Percentiles rank a stretch among this genome's conserved stretches.
Conservation (phyloP, 106 monocot species). For the Xerophyta viscosa region DNA sequence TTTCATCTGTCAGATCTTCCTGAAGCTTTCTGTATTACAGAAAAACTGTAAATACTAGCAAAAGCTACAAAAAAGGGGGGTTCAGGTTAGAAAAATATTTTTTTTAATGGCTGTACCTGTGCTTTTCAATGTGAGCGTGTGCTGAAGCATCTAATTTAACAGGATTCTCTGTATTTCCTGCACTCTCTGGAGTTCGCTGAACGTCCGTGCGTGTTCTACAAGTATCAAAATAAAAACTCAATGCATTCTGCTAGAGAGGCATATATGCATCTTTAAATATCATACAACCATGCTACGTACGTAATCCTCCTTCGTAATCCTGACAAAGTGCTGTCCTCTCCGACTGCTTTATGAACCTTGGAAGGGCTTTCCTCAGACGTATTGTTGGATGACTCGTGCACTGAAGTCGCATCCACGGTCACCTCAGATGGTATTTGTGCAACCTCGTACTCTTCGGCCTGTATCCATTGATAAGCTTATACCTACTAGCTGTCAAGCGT, state of each 20-base stretch:
- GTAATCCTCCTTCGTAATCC: constrained; percentile 1
- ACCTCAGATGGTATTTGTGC: constrained; percentile 31
- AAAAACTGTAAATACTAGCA: background rate
- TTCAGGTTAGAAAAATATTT: background rate
- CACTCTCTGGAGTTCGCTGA: constrained; percentile 18
- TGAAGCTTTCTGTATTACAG: constrained; percentile 67
- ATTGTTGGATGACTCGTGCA: no score
- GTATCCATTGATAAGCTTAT: no score
- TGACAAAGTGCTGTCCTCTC: background rate
- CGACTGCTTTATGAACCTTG: constrained; percentile 23
- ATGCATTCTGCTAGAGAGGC: no score
- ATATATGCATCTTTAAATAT: no score
- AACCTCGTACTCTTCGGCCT: constrained; percentile 26
- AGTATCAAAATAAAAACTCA: no score
- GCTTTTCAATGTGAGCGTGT: constrained; percentile 70
- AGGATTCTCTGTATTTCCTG: constrained; percentile 20
- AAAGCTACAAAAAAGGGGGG: background rate
- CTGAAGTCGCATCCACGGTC: constrained; percentile 12
- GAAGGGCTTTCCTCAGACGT: constrained; percentile 32
- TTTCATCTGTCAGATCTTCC: constrained; percentile 93
- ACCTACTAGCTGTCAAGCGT: no score
- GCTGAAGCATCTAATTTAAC: constrained; percentile 60
- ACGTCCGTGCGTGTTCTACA: constrained; percentile 32
- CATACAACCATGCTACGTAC: constrained; percentile 1
- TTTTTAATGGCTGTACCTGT: constrained; percentile 45